These are phyloP conservation scores for Balansia obtecta DNA, from an alignment of 2,329 filamentous ascomycete species.

Conservation along the genomic window DNA sequence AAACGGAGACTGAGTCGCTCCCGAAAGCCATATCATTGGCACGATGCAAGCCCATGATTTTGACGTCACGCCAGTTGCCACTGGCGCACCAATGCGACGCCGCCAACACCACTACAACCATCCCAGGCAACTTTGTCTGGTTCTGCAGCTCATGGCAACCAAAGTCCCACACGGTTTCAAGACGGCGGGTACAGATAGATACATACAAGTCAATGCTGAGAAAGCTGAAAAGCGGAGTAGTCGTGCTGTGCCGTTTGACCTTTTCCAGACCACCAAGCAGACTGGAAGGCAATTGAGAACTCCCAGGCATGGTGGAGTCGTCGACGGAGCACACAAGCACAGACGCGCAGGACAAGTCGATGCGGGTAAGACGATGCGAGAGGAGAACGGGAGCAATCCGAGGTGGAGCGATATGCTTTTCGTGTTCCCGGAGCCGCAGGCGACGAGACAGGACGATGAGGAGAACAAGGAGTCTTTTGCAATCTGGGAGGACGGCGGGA, in stretches of 20 bases:
- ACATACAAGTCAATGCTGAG: conserved; percentile 59
- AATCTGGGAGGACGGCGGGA: not conserved
- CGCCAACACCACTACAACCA: not conserved
- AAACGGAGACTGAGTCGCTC: not conserved
- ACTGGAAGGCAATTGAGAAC: conserved; percentile 58
- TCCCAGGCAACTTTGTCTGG: not conserved
- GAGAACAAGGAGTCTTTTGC: not conserved
- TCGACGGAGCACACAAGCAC: not conserved
- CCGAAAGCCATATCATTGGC: not conserved
- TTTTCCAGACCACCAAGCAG: conserved; percentile 53
- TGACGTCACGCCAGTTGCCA: not conserved
- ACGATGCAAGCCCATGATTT: not conserved
- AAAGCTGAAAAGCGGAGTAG: conserved; percentile 43
- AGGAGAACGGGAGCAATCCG: not conserved
- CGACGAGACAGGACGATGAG: not conserved
- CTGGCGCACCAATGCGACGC: not conserved
- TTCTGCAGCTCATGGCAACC: not conserved
- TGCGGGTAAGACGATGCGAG: not conserved
- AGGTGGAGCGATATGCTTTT: not conserved
- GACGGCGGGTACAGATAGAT: conserved; percentile 2
- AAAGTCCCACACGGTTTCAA: not conserved
- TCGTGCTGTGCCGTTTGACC: conserved; percentile 44
- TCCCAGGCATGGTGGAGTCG: conserved; percentile 43
- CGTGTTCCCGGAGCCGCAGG: not conserved
- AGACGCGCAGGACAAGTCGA: not conserved